Evolutionary conservation across 768 basidiomycete genomes (phyloP).

Genomic region (Lactarius akahatsu): DNA sequence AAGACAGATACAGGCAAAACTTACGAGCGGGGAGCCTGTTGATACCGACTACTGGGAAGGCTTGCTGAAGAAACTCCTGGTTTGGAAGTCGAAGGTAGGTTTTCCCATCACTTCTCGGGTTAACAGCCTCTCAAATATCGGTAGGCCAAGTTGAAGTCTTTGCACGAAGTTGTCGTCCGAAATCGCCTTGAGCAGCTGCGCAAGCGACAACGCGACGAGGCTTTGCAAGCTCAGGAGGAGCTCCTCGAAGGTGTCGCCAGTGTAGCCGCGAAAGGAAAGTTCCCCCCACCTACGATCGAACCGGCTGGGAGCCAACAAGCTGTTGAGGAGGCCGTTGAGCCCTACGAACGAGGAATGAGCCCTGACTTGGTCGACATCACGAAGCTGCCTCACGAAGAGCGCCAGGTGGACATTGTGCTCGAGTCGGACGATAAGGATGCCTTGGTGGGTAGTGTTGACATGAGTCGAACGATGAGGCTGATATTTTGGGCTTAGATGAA

Average conservation of each 20-base stretch:
- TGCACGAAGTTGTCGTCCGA: conserved; percentile 95
- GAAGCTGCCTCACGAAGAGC: conserved; percentile 70
- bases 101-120: conserved; percentile 12
- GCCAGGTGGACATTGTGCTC: conserved; percentile 74
- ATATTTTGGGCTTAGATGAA: conserved; percentile 54
- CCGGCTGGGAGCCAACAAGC: conserved; percentile 38
- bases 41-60: conserved; percentile 99
- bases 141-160: conserved; percentile 84
- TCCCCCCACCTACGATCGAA: conserved; percentile 40
- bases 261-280: conserved; percentile 50
- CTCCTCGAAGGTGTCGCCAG: conserved; percentile 74
- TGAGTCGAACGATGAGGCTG: conserved; percentile 10
- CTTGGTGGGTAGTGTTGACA: conserved; percentile 41
- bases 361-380: conserved; percentile 73
- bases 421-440: conserved; percentile 61
- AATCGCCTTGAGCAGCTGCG: conserved; percentile 96
- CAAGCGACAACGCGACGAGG: conserved; percentile 94
- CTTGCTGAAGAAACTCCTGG: conserved; percentile 84
- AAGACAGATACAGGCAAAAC: conserved; percentile 81
- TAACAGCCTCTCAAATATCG: conserved; percentile 19
- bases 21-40: conserved; percentile 88
- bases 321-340: conserved; percentile 64
- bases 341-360: conserved; percentile 85
- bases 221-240: conserved; percentile 90
- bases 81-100: conserved; percentile 93